Base-by-base conservation (phyloP, 2,329 filamentous ascomycete species). In the Waltergamsia citrina region DNA sequence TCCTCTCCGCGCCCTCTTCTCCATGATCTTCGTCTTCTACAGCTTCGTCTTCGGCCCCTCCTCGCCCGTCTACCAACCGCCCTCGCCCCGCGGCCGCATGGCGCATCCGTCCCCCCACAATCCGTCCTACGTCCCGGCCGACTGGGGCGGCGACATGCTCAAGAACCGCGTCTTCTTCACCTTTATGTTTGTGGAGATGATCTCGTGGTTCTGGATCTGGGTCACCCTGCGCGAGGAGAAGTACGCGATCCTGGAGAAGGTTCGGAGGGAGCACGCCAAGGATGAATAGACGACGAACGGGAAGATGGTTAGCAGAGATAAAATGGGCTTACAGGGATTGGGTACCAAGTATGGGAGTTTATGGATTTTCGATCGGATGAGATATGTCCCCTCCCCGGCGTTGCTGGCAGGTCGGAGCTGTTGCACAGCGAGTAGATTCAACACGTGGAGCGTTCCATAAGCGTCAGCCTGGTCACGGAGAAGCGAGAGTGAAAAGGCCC, bases 171-270 rank as follows among this genome's bases (percentile, higher is more conserved):
- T 94, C 26, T 75, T 94, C 26, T 93, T 95, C 52, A 78, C 82
- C 1, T 92, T 86, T 58, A 78, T 77, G 7, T 92, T 94, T 48
- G 51, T 94, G 50, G 88, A 95, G 64, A 74, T 85, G 54, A 67
- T 85, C 44, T 71, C 73, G 40, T 94, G 87, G 85, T 87, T 94
- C 57, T 94, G 87, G 87, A 77, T 75, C 17, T 85, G 78, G 68
- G 67, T 80, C 20, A 81, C 75, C 5, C 54, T 86, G 46, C 65
- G 75, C 34, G 81, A 86, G 48, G 81, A 86, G 62, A 50, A 60
- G n/a, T 42, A 47, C 5, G 58, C 53, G 15, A 49, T 72, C 3
- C 38, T 63, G 8, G 47, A 48, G 7, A 59, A 57, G 41, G 62
- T 64, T 50, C 52, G 50, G 16, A 53, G 49, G 42, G 52, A 40